Percentiles rank a stretch among this genome's conserved stretches.
Evolutionary conservation across 768 basidiomycete genomes (phyloP).

Genomic region (Lentinula boryana): DNA sequence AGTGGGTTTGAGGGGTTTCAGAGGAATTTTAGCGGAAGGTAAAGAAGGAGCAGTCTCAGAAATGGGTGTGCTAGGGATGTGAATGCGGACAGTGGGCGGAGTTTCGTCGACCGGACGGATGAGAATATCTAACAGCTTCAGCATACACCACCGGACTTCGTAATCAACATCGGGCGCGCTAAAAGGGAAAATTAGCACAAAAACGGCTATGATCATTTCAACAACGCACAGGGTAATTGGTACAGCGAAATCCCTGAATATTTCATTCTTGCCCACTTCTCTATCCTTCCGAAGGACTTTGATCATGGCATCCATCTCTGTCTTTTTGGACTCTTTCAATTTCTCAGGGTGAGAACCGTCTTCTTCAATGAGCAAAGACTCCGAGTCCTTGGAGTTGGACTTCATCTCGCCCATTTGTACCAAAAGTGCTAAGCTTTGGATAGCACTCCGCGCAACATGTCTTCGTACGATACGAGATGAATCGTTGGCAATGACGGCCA

Average conservation of each 20-base stretch:
- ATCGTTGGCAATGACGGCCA: slow-evolving; percentile 83
- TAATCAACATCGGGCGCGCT: slow-evolving; percentile 77
- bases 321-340: slow-evolving; percentile 71
- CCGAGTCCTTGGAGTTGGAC: slow-evolving; percentile 62
- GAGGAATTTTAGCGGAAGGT: slow-evolving; percentile 44
- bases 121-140: slow-evolving; percentile 88
- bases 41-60: slow-evolving; percentile 52
- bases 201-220: not conserved
- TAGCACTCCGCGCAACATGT: slow-evolving; percentile 80
- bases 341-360: slow-evolving; percentile 71
- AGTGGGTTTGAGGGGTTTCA: slow-evolving; percentile 31
- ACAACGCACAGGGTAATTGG: slow-evolving; percentile 68
- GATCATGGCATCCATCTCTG: slow-evolving; percentile 78
- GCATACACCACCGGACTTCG: slow-evolving; percentile 85
- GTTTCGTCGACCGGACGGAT: slow-evolving; percentile 80
- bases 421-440: slow-evolving; percentile 80
- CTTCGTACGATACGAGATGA: slow-evolving; percentile 77
- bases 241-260: slow-evolving; percentile 75
- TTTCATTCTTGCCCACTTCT: slow-evolving; percentile 76
- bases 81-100: slow-evolving; percentile 81
- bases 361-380: slow-evolving; percentile 80
- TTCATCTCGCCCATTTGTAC: slow-evolving; percentile 91
- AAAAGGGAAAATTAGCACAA: slow-evolving; percentile 4
- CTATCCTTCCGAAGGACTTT: slow-evolving; percentile 84
- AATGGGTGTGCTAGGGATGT: slow-evolving; percentile 70